Evolutionary conservation across 495 filamentous ascomycete genomes (phyloP), one percentile per base, ranked within the genome.

Genomic region (Neurospora sp.): DNA sequence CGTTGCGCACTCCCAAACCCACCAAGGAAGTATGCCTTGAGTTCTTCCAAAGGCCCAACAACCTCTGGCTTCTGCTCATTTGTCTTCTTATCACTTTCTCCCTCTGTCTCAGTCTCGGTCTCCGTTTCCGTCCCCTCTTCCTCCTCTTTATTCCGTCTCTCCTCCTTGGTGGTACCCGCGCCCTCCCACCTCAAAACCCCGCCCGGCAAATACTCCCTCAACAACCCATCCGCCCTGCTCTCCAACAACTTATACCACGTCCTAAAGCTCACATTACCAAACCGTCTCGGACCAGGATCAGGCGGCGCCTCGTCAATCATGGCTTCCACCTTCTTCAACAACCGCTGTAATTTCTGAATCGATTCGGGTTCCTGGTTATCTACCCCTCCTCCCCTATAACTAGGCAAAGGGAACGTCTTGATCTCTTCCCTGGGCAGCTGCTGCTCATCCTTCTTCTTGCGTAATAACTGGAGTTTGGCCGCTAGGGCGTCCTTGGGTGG

Each of bases 251-350:
- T 81, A 78, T 91, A 86, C 94, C 94, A 99, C 75, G 83, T 91
- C 27, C 94, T 86, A 80, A 97, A 98, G 74, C 90, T 92, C 53
- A 92, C 82, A 80, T 99, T 98, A 6, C 96, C 96, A 79, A 98
- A 99, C 70, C 96, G 85, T 39, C 96, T 84, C 12, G 94, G 94
- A 31, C 95, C 94, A 16, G 86, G 86, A 76, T 97, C 92, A 8
- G 94, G 94, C 9, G 95, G 96, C 6, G 88, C 90, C 79, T 94
- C 90, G 4, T 90, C 87, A 61, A 97, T 89, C 37, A 95, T 87
- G 4, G 81, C 83, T 74, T 89, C 88, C 5, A 95, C 82, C 35
- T 78, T 85, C 6, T 83, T 81, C 10, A 97, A 80, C 41, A 97
- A 78, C 69, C 81, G 77, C 74, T 89, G 88, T 4, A 98, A 82